A percentile compares a stretch with the other conserved stretches of the same genome.
Evolutionary conservation across 441 rosid species (phyloP).

Genomic region (Capsella rubella): DNA sequence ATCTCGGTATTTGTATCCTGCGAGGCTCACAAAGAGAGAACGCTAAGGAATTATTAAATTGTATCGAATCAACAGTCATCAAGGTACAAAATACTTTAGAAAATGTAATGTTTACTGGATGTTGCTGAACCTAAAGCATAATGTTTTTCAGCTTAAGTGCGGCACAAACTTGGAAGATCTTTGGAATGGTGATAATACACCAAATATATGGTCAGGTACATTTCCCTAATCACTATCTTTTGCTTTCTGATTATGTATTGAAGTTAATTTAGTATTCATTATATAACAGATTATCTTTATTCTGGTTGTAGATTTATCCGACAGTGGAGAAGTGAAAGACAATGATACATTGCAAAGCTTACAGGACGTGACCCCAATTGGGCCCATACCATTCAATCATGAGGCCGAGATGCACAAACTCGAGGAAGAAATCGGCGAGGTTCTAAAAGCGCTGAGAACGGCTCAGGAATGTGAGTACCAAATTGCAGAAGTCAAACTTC

Average conservation of each 20-base stretch:
- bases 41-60: slow-evolving; percentile 59
- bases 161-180: slow-evolving; percentile 62
- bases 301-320: slow-evolving; percentile 46
- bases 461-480: slow-evolving; percentile 72
- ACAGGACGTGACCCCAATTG: slow-evolving; percentile 41
- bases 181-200: slow-evolving; percentile 56
- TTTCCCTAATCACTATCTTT: slow-evolving; percentile 21
- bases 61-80: slow-evolving; percentile 55
- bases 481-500: slow-evolving; percentile 68
- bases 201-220: slow-evolving; percentile 59
- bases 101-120: slow-evolving; percentile 14
- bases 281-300: slow-evolving; percentile 5
- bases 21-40: slow-evolving; percentile 59
- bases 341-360: slow-evolving; percentile 37
- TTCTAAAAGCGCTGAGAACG: slow-evolving; percentile 59
- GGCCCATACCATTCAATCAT: slow-evolving; percentile 52
- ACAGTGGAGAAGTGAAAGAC: slow-evolving; percentile 45
- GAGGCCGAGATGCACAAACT: slow-evolving; percentile 59
- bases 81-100: slow-evolving; percentile 57
- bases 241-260: slow-evolving; percentile 14
- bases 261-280: not conserved
- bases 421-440: slow-evolving; percentile 63
- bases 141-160: slow-evolving; percentile 63
- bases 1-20: slow-evolving; percentile 64
- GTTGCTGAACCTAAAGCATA: slow-evolving; percentile 43